Conservation (phyloP, 768 basidiomycete species). For the Nevesoporus exiguus region DNA sequence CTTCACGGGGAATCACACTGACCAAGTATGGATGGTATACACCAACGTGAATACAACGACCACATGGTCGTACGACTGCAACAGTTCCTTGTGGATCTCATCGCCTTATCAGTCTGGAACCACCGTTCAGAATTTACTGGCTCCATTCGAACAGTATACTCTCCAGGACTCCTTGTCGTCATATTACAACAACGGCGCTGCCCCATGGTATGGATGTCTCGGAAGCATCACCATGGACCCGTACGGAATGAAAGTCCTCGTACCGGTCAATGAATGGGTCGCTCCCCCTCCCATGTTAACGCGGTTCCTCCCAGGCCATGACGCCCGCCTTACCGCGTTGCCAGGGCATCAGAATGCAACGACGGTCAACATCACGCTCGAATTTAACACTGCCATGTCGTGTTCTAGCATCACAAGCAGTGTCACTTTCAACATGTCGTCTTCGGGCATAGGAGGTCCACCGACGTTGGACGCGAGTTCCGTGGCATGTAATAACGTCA, state of each 20-base stretch:
- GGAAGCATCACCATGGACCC: slow-evolving; percentile 59
- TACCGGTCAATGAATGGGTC: slow-evolving; percentile 66
- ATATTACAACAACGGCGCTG: slow-evolving; percentile 52
- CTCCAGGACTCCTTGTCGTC: slow-evolving; percentile 64
- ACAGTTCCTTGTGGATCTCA: slow-evolving; percentile 62
- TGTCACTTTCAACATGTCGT: slow-evolving; percentile 65
- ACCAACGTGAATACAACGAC: slow-evolving; percentile 79
- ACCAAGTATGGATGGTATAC: slow-evolving; percentile 81
- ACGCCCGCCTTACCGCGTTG: slow-evolving; percentile 57
- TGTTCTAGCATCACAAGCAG: slow-evolving; percentile 64
- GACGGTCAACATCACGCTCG: slow-evolving; percentile 61
- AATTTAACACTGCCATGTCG: slow-evolving; percentile 77
- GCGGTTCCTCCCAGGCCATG: slow-evolving; percentile 83
- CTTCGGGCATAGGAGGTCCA: slow-evolving; percentile 55
- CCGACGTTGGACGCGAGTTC: slow-evolving; percentile 51
- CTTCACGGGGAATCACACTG: slow-evolving; percentile 55
- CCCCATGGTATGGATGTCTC: slow-evolving; percentile 78
- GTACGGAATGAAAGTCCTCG: slow-evolving; percentile 79
- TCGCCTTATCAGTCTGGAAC: slow-evolving; percentile 67
- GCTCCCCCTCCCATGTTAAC: slow-evolving; percentile 70
- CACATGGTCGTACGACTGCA: slow-evolving; percentile 64
- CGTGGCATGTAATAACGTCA: slow-evolving; percentile 45
- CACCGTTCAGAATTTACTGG: slow-evolving; percentile 68
- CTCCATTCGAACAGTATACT: slow-evolving; percentile 77
- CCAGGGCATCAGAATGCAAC: slow-evolving; percentile 47